A percentile compares a stretch with the other conserved stretches of the same genome.
Evolutionary conservation across 805 yeast species (phyloP).

Genomic region (Schwanniomyces occidentalis): DNA sequence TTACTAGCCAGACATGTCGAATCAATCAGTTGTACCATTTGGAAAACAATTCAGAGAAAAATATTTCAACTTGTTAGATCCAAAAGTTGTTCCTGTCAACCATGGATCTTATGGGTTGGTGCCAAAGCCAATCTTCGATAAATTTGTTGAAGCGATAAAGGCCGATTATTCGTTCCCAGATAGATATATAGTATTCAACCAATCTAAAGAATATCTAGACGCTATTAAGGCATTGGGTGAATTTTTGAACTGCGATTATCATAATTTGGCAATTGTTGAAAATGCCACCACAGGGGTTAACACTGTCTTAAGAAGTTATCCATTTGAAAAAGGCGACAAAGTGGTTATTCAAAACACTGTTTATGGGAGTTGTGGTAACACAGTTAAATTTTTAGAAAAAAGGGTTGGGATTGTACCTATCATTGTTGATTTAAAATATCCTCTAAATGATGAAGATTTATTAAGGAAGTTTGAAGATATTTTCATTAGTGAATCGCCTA

Average conservation of each 20-base stretch:
- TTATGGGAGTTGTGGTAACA: conserved; percentile 57
- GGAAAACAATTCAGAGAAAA: conserved; percentile 51
- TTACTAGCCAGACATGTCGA: neutral
- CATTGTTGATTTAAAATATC: conserved; percentile 42
- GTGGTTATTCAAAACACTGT: conserved; percentile 50
- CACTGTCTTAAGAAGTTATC: conserved; percentile 53
- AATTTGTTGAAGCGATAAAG: conserved; percentile 25
- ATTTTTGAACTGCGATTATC: conserved; percentile 47
- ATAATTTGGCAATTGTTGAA: conserved; percentile 51
- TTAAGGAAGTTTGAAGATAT: conserved; percentile 21
- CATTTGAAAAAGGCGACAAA: conserved; percentile 52
- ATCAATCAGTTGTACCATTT: conserved; percentile 28
- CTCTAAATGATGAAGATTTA: conserved; percentile 40
- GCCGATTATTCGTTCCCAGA: conserved; percentile 47
- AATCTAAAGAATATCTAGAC: conserved; percentile 25
- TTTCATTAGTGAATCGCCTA: conserved; percentile 23
- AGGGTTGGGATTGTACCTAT: conserved; percentile 30
- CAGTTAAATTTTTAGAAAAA: conserved; percentile 43
- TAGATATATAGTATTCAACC: conserved; percentile 31
- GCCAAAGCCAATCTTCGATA: conserved; percentile 49
- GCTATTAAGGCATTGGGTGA: conserved; percentile 36
- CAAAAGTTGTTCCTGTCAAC: conserved; percentile 49
- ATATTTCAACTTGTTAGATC: conserved; percentile 45
- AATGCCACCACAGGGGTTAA: conserved; percentile 67
- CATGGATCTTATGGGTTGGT: conserved; percentile 66